Conservation (phyloP, 2,329 filamentous ascomycete species). For the Ceratocystis lukuohia region DNA sequence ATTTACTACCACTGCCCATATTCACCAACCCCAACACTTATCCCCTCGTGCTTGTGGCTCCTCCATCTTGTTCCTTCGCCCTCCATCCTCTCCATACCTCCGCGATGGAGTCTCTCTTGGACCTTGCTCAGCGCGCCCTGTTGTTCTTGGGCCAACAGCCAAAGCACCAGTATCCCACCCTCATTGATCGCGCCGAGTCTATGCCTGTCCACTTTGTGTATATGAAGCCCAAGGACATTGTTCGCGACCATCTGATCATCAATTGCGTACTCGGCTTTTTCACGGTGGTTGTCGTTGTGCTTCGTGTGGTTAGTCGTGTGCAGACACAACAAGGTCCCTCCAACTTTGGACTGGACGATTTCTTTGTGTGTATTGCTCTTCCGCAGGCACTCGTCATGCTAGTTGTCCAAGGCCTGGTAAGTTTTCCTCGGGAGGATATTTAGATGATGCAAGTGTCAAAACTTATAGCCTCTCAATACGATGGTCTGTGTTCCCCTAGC, state of each 20-base stretch:
- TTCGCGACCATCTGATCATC: conserved; percentile 24
- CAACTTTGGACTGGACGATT: conserved; percentile 29
- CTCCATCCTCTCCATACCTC: not conserved
- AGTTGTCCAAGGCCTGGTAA: conserved; percentile 26
- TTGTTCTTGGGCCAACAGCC: not conserved
- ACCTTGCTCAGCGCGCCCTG: not conserved
- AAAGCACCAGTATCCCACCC: not conserved
- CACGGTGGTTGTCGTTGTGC: conserved; percentile 22
- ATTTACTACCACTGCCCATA: not conserved
- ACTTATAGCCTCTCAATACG: not conserved
- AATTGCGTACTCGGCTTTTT: conserved; percentile 22
- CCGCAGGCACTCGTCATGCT: conserved; percentile 26
- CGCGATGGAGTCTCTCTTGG: not conserved
- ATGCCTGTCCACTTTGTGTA: conserved; percentile 17
- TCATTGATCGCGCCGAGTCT: conserved; percentile 6
- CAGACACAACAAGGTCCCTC: conserved; percentile 20
- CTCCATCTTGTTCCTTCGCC: not conserved
- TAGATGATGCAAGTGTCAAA: not conserved
- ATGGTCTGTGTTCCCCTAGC: not conserved
- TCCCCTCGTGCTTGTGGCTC: not conserved
- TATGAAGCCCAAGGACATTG: conserved; percentile 19
- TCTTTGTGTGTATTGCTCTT: conserved; percentile 27
- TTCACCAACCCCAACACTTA: not conserved
- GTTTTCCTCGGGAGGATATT: conserved; percentile 14
- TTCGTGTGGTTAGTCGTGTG: conserved; percentile 24